Evolutionary conservation across 768 basidiomycete species (phyloP).

Genomic region (Leccinum variicolor): DNA sequence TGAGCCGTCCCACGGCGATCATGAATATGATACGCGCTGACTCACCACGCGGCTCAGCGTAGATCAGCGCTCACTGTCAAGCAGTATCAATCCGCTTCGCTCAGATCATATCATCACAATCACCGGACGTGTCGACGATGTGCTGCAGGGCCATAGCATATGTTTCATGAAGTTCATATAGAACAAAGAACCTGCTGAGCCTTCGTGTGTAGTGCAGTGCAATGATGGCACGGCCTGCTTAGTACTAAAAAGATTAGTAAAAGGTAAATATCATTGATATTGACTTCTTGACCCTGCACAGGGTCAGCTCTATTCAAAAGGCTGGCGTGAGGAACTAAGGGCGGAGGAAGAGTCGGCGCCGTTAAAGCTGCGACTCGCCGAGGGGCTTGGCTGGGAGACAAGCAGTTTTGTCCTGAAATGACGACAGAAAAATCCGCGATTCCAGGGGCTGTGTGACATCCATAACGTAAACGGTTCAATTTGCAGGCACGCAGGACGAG

Average conservation of each 20-base stretch:
- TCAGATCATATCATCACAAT: slow-evolving; percentile 3
- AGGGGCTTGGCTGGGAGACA: neutral
- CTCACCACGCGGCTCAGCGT: slow-evolving; percentile 6
- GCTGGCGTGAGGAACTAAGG: neutral
- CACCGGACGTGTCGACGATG: neutral
- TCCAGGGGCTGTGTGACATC: neutral
- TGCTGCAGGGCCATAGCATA: neutral
- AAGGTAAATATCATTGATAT: neutral
- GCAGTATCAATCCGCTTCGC: neutral
- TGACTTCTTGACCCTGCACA: neutral
- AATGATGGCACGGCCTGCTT: neutral
- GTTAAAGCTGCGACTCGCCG: slow-evolving; percentile 9
- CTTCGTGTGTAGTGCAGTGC: neutral
- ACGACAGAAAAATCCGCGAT: neutral
- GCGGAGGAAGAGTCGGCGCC: slow-evolving; percentile 16
- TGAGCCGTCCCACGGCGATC: neutral
- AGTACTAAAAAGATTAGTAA: neutral
- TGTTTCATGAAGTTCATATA: neutral
- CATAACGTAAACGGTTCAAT: neutral
- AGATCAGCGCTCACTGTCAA: slow-evolving; percentile 8
- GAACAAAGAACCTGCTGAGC: neutral
- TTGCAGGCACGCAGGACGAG: neutral
- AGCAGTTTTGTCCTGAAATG: neutral
- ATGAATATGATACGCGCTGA: neutral
- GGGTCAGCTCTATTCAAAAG: neutral